phyloP scores from a whole-genome alignment of 805 yeast genomes.

The Ogataea sp. region DNA sequence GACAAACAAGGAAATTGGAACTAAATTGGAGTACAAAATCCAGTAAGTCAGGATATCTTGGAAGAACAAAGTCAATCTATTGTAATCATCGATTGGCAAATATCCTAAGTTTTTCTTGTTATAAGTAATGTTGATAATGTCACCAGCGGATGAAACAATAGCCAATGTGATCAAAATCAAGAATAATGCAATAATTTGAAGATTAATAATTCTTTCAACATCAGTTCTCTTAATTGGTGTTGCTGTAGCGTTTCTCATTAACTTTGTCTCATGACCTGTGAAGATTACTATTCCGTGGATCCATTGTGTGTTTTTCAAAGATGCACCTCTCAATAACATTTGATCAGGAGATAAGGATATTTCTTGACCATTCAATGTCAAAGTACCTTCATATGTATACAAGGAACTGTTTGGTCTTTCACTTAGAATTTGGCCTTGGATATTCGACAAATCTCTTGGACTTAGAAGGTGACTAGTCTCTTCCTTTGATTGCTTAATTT shows the following conservation, averaged over 20 bases:
- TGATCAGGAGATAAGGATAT: conserved; percentile 87
- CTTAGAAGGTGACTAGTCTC: conserved; percentile 72
- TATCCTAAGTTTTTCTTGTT: conserved; percentile 51
- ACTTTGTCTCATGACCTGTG: conserved; percentile 97
- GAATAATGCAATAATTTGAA: conserved; percentile 85
- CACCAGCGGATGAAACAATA: conserved; percentile 79
- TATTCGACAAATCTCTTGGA: conserved; percentile 45
- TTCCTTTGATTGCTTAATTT: conserved; percentile 79
- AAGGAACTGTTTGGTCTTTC: conserved; percentile 93
- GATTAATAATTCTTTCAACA: conserved; percentile 89
- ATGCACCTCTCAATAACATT: conserved; percentile 89
- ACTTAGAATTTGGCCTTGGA: conserved; percentile 59
- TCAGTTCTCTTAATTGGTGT: conserved; percentile 97
- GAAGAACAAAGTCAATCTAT: conserved; percentile 65
- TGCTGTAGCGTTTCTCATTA: conserved; percentile 98
- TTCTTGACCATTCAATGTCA: conserved; percentile 46
- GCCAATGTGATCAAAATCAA: conserved; percentile 69
- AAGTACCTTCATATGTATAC: conserved; percentile 91
- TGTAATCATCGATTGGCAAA: conserved; percentile 59
- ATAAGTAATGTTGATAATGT: conserved; percentile 62
- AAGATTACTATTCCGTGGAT: conserved; percentile 87
- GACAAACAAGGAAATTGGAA: conserved; percentile 95
- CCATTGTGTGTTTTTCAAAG: conserved; percentile 91
- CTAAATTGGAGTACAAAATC: conserved; percentile 93
- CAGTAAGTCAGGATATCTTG: conserved; percentile 86